These are phyloP conservation scores for Verticillium albo-atrum DNA, from an alignment of 2,329 filamentous ascomycete genomes.

Conservation along the genomic window DNA sequence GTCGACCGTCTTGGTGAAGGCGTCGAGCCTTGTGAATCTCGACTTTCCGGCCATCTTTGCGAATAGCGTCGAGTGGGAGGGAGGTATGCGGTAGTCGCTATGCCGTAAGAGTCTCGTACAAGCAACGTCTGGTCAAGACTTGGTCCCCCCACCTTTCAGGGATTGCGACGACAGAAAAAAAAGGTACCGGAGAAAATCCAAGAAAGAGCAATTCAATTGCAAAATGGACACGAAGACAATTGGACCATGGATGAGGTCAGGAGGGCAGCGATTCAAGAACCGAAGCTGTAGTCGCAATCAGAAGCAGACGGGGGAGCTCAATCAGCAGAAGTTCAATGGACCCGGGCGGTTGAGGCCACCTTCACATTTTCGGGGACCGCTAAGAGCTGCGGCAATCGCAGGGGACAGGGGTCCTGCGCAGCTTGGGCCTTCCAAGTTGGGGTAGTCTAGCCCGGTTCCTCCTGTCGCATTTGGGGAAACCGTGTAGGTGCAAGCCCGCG, in stretches of 20 bases:
- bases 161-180: conserved; percentile 13
- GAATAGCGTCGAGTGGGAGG: background rate
- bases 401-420: background rate
- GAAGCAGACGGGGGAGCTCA: background rate
- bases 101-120: background rate
- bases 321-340: background rate
- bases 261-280: background rate
- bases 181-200: conserved; percentile 3
- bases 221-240: background rate
- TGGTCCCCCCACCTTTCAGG: background rate
- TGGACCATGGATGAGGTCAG: background rate
- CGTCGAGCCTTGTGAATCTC: conserved; percentile 92
- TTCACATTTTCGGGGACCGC: conserved; percentile 2
- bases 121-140: conserved; percentile 3
- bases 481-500: background rate
- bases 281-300: background rate
- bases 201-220: background rate
- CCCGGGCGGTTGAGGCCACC: conserved; percentile 1
- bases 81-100: background rate
- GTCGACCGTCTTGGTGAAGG: conserved; percentile 98
- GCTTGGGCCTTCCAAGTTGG: background rate
- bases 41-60: conserved; percentile 78
- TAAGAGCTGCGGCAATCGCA: background rate
- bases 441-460: background rate
- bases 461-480: background rate